phyloP scores from a whole-genome alignment of 345 rosid species.

The Euphorbia tirucalli region DNA sequence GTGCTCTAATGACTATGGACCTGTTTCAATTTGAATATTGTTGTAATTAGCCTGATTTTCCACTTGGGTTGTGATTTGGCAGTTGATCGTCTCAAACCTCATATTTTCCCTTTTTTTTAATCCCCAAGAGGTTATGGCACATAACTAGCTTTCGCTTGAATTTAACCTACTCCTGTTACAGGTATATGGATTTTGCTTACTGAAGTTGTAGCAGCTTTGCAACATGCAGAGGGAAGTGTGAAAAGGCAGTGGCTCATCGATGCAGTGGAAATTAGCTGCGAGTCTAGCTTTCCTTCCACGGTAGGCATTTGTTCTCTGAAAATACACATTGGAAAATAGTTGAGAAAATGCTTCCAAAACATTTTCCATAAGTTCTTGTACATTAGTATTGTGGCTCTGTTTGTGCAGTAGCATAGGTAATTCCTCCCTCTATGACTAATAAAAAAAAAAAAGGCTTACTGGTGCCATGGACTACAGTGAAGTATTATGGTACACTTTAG shows the following conservation, averaged over 20 bases:
- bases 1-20: constrained; percentile 2
- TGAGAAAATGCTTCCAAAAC: background rate
- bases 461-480: background rate
- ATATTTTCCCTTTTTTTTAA: background rate
- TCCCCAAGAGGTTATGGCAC: background rate
- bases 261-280: constrained; percentile 79
- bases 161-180: constrained; percentile 27
- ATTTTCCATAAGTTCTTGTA: background rate
- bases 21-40: background rate
- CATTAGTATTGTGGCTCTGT: background rate
- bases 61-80: background rate
- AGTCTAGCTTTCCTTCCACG: constrained; percentile 72
- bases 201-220: constrained; percentile 71
- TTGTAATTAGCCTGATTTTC: background rate
- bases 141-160: constrained; percentile 12
- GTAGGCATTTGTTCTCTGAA: constrained; percentile 37
- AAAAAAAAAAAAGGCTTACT: background rate
- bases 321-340: background rate
- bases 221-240: constrained; percentile 58
- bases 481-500: background rate
- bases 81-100: background rate
- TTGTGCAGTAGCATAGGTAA: background rate
- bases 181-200: constrained; percentile 68
- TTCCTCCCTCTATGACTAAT: background rate
- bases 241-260: constrained; percentile 87